phyloP scores from a whole-genome alignment of 768 basidiomycete species.

The Tephrocybe sp. region DNA sequence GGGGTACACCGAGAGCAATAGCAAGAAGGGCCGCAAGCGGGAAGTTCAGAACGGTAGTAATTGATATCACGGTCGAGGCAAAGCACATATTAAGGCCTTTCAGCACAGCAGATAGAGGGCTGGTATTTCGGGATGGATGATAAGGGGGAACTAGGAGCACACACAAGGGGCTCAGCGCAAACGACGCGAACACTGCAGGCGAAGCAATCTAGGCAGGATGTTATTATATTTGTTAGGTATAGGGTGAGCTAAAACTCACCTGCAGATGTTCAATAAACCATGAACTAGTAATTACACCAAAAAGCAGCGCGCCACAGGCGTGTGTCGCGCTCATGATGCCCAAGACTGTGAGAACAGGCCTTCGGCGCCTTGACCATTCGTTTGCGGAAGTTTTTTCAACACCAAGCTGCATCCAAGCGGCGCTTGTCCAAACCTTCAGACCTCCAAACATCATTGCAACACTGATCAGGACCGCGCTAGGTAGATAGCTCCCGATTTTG shows the following conservation, averaged over 20 bases:
- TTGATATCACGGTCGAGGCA: constrained; percentile 82
- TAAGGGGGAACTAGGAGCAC: constrained; percentile 27
- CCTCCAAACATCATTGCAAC: constrained; percentile 86
- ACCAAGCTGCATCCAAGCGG: constrained; percentile 48
- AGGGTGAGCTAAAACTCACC: constrained; percentile 32
- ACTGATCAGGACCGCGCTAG: constrained; percentile 82
- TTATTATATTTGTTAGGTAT: background rate
- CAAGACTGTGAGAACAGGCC: constrained; percentile 57
- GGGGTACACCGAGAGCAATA: constrained; percentile 61
- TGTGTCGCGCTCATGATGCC: constrained; percentile 59
- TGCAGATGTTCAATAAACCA: constrained; percentile 40
- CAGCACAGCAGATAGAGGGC: constrained; percentile 50
- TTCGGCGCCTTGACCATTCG: constrained; percentile 45
- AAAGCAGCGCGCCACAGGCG: constrained; percentile 49
- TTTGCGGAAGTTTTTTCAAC: constrained; percentile 14
- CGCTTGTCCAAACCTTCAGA: constrained; percentile 67
- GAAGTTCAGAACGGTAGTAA: constrained; percentile 89
- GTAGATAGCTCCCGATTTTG: constrained; percentile 89
- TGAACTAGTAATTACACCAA: constrained; percentile 43
- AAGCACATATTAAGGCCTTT: constrained; percentile 79
- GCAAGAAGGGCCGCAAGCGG: constrained; percentile 79
- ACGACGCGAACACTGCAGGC: constrained; percentile 26
- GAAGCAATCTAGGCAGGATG: constrained; percentile 20
- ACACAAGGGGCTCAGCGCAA: constrained; percentile 32
- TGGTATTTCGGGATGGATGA: constrained; percentile 23